Evolutionary conservation across 2,329 filamentous ascomycete genomes (phyloP).

Genomic region (Daldinia sp.): DNA sequence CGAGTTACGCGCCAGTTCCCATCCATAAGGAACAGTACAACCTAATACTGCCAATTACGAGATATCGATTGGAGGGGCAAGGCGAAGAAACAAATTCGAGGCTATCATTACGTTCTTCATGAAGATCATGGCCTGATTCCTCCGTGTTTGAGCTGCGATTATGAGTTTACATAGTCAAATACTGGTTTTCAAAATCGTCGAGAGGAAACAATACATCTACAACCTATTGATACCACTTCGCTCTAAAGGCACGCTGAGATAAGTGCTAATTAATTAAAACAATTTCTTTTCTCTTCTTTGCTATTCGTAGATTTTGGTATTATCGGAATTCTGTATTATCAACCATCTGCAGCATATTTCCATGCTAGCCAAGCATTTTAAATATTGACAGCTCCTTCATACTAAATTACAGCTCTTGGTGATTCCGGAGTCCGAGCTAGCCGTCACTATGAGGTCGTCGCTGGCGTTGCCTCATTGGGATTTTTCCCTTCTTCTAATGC

Average conservation of each 20-base stretch:
- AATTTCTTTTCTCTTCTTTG: background rate
- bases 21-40: constrained; percentile 22
- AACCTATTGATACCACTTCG: background rate
- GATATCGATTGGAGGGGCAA: constrained; percentile 25
- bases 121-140: constrained; percentile 39
- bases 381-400: constrained; percentile 4
- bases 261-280: background rate
- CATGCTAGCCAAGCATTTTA: background rate
- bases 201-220: constrained; percentile 18
- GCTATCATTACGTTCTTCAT: constrained; percentile 21
- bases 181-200: constrained; percentile 19
- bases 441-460: constrained; percentile 25
- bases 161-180: constrained; percentile 7
- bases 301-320: background rate
- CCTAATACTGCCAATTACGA: constrained; percentile 16
- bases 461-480: constrained; percentile 1
- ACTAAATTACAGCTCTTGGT: constrained; percentile 6
- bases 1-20: constrained; percentile 41
- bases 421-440: constrained; percentile 11
- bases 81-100: constrained; percentile 25
- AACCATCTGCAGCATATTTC: background rate
- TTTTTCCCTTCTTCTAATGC: background rate
- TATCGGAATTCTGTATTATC: background rate
- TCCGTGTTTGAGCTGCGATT: constrained; percentile 24
- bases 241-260: background rate